phyloP scores from a whole-genome alignment of 1,139 yeast species.

The Lodderomyces margitis region DNA sequence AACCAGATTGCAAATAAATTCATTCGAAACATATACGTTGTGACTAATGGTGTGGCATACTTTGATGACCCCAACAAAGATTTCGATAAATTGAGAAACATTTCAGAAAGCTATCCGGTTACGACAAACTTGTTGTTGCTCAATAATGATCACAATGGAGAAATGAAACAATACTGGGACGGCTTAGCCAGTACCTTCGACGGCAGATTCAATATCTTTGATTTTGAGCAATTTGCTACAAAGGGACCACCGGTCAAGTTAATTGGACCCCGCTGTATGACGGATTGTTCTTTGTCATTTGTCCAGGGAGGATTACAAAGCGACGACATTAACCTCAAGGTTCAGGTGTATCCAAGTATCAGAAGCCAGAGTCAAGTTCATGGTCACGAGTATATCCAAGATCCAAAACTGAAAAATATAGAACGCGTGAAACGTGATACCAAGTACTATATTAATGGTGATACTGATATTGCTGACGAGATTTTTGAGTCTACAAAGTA shows the following conservation, averaged over 20 bases:
- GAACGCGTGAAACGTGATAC: slow-evolving; percentile 21
- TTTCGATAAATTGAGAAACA: background rate
- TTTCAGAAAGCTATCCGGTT: slow-evolving; percentile 13
- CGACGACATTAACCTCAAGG: slow-evolving; percentile 27
- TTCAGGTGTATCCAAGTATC: slow-evolving; percentile 67
- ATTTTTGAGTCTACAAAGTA: slow-evolving; percentile 11
- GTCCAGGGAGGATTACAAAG: slow-evolving; percentile 23
- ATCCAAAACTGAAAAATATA: slow-evolving; percentile 11
- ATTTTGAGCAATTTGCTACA: slow-evolving; percentile 16
- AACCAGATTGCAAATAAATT: slow-evolving; percentile 22
- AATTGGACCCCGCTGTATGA: slow-evolving; percentile 36
- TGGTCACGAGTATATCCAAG: slow-evolving; percentile 33
- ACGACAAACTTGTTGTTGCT: slow-evolving; percentile 30
- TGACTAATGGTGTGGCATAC: slow-evolving; percentile 35
- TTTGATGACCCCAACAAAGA: background rate
- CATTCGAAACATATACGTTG: slow-evolving; percentile 41
- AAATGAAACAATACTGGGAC: slow-evolving; percentile 17
- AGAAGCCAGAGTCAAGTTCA: slow-evolving; percentile 39
- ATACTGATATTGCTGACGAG: slow-evolving; percentile 10
- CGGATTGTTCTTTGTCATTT: slow-evolving; percentile 38
- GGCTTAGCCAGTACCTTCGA: slow-evolving; percentile 15
- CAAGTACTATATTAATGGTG: slow-evolving; percentile 21
- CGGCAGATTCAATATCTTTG: background rate
- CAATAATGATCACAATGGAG: slow-evolving; percentile 20
- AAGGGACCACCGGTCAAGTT: slow-evolving; percentile 29